Evolutionary conservation across 1,284 basidiomycete species (phyloP), one percentile per base, ranked within the genome.

Genomic region (Apiotrichum laibachii): DNA sequence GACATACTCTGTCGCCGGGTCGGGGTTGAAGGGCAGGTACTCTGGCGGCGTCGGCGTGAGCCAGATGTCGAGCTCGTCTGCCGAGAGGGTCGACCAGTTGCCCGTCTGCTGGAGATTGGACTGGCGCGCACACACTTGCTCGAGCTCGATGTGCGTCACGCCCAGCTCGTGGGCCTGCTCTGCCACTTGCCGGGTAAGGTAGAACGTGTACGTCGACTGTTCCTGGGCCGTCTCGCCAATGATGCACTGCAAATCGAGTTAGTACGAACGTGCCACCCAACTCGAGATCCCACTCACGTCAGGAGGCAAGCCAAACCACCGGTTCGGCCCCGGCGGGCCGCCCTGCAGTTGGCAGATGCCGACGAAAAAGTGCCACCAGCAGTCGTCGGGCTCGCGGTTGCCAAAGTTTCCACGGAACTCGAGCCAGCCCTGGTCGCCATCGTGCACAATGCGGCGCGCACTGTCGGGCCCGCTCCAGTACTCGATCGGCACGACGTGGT

Each of bases 401-500:
- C 76, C 76, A 67, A 68, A 78, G 11, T 55, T 47, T 6, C 75
- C 75, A 33, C 47, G 48, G 44, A 66, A 78, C 47, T 78, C 73
- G 43, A 75, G 56, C 76, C 76, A 77, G 18, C 57, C 56, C 22
- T 62, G 26, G 18, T 69, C 50, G 12, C 69, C 70, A 3, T 48
- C 48, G 42, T 76, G 72, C 34, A 55, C 51, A 35, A 70, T 31
- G 26, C 56, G 65, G 12, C 62, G 42, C 5, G 68, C 57, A 5
- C 39, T 49, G 16, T 66, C 53, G 8, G 69, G 65, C 1, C 64
- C 63, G 21, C 64, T 56, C 70, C 72, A 77, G 54, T 67, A 78
- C n/a, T 69, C 67, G 22, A 67, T 60, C 2, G 70, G 60, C 4
- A 74, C 66, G 22, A 77, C 71, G 11, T 64, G 65, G 2, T 61